Base-by-base conservation (phyloP, 2,329 filamentous ascomycete genomes). In the Sarocladiaceae sp. region DNA sequence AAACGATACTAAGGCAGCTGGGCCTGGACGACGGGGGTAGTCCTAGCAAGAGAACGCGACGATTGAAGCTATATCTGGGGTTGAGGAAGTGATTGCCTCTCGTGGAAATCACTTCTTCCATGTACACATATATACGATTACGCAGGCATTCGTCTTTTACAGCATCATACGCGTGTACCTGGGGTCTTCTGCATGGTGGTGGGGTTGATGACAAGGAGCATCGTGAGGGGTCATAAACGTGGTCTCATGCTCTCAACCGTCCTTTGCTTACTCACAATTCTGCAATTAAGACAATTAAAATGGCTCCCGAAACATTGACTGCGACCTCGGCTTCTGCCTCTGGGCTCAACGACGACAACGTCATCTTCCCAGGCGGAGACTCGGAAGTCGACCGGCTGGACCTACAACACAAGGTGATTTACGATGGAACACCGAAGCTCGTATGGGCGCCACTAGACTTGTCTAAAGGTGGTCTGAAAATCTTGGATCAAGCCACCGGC, bases 61-160 rank as follows among this genome's bases (percentile, higher is more conserved):
- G 25, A 8, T 17, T 48, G 5, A 48, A 33, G 26, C 18, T 48
- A 4, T 48, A 18, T 17, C 44, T 48, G 20, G 44, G 44, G 5
- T 48, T 48, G 28, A 31, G 26, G 20, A 48, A 33, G 26, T 48
- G 44, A 48, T 33, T n/a, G n/a, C n/a, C n/a, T n/a, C n/a, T n/a
- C n/a, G n/a, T n/a, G n/a, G n/a, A n/a, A n/a, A n/a, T n/a, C n/a
- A n/a, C n/a, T n/a, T n/a, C n/a, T n/a, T n/a, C n/a, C n/a, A n/a
- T n/a, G n/a, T n/a, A n/a, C n/a, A n/a, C n/a, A n/a, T n/a, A n/a
- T n/a, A n/a, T n/a, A n/a, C n/a, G n/a, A n/a, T n/a, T n/a, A n/a
- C n/a, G n/a, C n/a, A n/a, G n/a, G n/a, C n/a, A n/a, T n/a, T n/a
- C n/a, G n/a, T n/a, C n/a, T n/a, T n/a, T n/a, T n/a, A n/a, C n/a